These are phyloP conservation scores for Hymenoscyphus scutula DNA, from an alignment of 2,329 filamentous ascomycete genomes.

Conservation along the genomic window DNA sequence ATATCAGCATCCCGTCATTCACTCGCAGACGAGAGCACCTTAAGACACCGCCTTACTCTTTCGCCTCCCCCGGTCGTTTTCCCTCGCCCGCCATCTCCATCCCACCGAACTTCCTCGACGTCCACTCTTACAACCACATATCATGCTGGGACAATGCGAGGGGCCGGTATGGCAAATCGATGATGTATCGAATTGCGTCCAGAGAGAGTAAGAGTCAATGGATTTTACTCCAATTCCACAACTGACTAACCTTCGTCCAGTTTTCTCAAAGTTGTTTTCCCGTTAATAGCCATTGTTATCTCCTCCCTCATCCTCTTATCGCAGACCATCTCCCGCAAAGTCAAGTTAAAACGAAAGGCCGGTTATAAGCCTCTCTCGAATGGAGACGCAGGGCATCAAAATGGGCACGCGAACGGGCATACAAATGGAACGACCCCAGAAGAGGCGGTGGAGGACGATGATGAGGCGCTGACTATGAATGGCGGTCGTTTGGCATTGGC, in stretches of 20 bases:
- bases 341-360: slow-evolving; percentile 49
- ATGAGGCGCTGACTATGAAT: slow-evolving; percentile 54
- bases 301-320: slow-evolving; percentile 67
- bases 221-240: not conserved
- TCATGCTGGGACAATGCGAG: slow-evolving; percentile 32
- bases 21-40: not conserved
- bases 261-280: slow-evolving; percentile 78
- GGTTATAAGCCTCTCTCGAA: slow-evolving; percentile 57
- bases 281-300: slow-evolving; percentile 65
- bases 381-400: slow-evolving; percentile 36
- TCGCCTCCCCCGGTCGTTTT: not conserved
- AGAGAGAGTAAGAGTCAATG: slow-evolving; percentile 11
- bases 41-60: slow-evolving; percentile 2
- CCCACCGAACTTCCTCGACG: not conserved
- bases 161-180: slow-evolving; percentile 55
- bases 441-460: slow-evolving; percentile 60
- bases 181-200: slow-evolving; percentile 61
- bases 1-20: not conserved
- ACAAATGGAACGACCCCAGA: slow-evolving; percentile 35
- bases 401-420: slow-evolving; percentile 22
- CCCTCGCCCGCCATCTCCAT: not conserved
- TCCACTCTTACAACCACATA: not conserved
- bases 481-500: slow-evolving; percentile 56
- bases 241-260: slow-evolving; percentile 44
- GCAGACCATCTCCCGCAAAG: slow-evolving; percentile 54